Evolutionary conservation across 805 yeast genomes (phyloP), one percentile per base, ranked within the genome.

Genomic region (Candida ipomoeae): DNA sequence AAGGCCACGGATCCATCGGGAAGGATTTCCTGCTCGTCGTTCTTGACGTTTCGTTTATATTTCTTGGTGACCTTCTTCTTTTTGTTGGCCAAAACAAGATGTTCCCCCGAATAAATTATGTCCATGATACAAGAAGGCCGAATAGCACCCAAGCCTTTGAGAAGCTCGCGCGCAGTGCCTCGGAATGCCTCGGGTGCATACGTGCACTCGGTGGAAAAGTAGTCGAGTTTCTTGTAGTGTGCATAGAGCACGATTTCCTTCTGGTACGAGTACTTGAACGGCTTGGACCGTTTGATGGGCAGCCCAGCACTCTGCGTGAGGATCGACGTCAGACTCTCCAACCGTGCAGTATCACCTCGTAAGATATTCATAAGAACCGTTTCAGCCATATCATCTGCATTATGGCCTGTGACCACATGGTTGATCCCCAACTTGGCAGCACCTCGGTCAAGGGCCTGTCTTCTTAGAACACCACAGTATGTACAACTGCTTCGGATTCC

Each of bases 301-400:
- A 96, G 87, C 2, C 92, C 94, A 0, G 83, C 70, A 15, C 89
- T 84, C 51, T 82, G 82, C 0, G 99, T 94, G 54, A 92, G 78
- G 39, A 94, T 89, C 20, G 86, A 78, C 8, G 96, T 88, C 15
- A 97, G 89, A 56, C 85, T 83, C 62, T 89, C 98, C 49, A 94
- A 73, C 55, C 99, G 77, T 21, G 96, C 96, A 6, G 90, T 85
- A 64, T 94, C 99, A n/a, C 99, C 99, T 59, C 99, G 77, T 29
- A 94, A 70, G 40, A 94, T 69, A 67, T 94, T 94, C 98, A 94
- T 92, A 48, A 94, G 69, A 4, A 94, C 96, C 0, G 99, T 94
- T 62, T 94, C 99, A 1, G 99, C 99, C 89, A 94, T 87, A 69
- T 94, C 99, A 67, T 94, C 99, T 0, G 99, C 99, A 66, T 94